phyloP scores from a whole-genome alignment of 176 grass and related monocot genomes.

The bread wheat (Triticum aestivum) region IWGSC_CS_RefSeq_v2.1 NC_057801.1:86602956-86603455 shows the following conservation, averaged over 20 bases:
- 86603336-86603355: background rate
- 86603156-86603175: background rate
- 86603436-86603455: background rate
- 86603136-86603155: background rate
- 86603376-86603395: background rate
- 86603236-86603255: background rate
- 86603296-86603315: background rate
- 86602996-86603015: background rate
- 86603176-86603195: background rate
- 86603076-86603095: background rate
- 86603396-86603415: background rate
- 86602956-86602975: background rate
- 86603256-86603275: background rate
- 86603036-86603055: background rate
- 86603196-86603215: background rate
- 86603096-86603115: background rate
- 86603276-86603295: background rate
- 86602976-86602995: background rate
- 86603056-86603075: background rate
- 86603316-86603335: background rate
- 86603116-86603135: background rate
- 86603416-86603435: background rate
- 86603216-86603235: background rate
- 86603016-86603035: background rate
- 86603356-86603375: background rate